These are phyloP conservation scores for Schwanniomyces etchellsii DNA, from an alignment of 1,139 yeast genomes.

Conservation along the genomic window DNA sequence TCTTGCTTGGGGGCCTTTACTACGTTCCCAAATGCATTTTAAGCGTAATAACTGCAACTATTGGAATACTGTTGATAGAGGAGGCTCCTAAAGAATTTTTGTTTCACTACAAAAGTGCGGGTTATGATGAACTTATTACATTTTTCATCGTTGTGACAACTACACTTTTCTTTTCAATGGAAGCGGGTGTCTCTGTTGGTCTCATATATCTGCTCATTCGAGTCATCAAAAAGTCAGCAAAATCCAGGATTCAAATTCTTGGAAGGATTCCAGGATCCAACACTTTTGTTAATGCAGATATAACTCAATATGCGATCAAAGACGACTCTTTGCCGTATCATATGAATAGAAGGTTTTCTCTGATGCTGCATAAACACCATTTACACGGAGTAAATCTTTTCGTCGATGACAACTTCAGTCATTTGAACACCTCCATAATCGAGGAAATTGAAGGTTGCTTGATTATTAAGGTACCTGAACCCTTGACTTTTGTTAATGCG, in stretches of 20 bases:
- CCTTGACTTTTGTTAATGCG: slow-evolving; percentile 86
- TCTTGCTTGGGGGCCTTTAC: slow-evolving; percentile 58
- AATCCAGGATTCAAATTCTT: slow-evolving; percentile 83
- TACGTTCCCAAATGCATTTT: slow-evolving; percentile 77
- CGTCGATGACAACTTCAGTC: slow-evolving; percentile 32
- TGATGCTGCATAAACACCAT: neutral
- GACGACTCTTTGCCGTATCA: neutral
- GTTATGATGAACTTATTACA: slow-evolving; percentile 73
- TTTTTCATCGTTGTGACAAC: slow-evolving; percentile 66
- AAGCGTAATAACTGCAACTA: slow-evolving; percentile 74
- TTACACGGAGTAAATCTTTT: slow-evolving; percentile 24
- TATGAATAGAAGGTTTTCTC: slow-evolving; percentile 1
- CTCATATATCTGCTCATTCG: slow-evolving; percentile 72
- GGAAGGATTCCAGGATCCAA: slow-evolving; percentile 79
- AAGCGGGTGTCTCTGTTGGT: slow-evolving; percentile 86
- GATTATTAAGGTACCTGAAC: slow-evolving; percentile 86
- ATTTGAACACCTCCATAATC: slow-evolving; percentile 34
- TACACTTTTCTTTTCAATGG: slow-evolving; percentile 79
- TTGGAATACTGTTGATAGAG: slow-evolving; percentile 73
- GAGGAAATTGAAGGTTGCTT: slow-evolving; percentile 84
- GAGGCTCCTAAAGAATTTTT: slow-evolving; percentile 80
- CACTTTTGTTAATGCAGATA: slow-evolving; percentile 75
- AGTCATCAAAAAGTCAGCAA: slow-evolving; percentile 79
- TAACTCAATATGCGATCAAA: slow-evolving; percentile 9
- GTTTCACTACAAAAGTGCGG: slow-evolving; percentile 70